Base-by-base conservation (phyloP, 78 protist genomes). In the Speleostelium caveatum region DNA sequence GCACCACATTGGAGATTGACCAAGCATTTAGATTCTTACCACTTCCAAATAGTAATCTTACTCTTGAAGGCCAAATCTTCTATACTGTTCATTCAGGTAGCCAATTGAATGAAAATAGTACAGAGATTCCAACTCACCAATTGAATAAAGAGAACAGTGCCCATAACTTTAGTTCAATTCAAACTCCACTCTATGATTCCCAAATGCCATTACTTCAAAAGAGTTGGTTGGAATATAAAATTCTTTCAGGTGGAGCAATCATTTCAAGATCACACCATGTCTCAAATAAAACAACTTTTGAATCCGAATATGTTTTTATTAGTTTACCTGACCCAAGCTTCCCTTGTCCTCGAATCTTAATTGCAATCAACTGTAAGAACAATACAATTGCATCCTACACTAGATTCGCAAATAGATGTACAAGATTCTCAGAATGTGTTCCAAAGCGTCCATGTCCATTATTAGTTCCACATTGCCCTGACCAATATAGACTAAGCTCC, bases 181-280 rank as follows among this genome's bases (percentile, higher is more conserved):
- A 61, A 26, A 26, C 68, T 32, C 16, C 32, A 61, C 32, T 10
- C 4, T 8, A 61, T 24, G 68, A 30, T 0, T 63, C 30, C 8
- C 21, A 21, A 17, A 63, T 63, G 19, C 17, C 14, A 35, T 35
- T 35, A 22, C 10, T 63, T 36, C 72, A 63, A 63, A 35, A 28
- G 1, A 63, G 35, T 63, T 63, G 72, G 72, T 32, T 63, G 14
- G 72, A 63, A 21, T 63, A 63, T 63, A 35, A 35, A 63, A 35
- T 63, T 21, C 30, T 35, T 21, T 35, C 72, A 35, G 72, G 72
- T 36, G n/a, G n/a, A n/a, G n/a, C n/a, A n/a, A n/a, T n/a, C n/a
- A n/a, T n/a, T n/a, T n/a, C n/a, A n/a, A n/a, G n/a, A n/a, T n/a
- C n/a, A n/a, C n/a, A n/a, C n/a, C n/a, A n/a, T n/a, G n/a, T n/a